phyloP scores from a whole-genome alignment of 1,139 yeast genomes.

The Saccharomyces hybrid region DNA sequence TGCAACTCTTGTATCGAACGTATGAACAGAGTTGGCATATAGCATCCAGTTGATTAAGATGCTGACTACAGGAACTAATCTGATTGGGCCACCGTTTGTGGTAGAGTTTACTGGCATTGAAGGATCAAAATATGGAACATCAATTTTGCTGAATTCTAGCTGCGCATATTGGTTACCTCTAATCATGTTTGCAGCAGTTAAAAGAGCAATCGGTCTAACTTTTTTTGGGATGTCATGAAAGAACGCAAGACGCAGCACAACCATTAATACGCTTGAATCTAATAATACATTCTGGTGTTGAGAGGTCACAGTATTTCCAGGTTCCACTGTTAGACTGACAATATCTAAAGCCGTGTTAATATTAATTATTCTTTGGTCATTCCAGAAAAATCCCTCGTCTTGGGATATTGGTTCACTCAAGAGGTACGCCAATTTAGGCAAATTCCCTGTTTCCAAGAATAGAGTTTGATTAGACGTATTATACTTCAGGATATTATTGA shows the following conservation, averaged over 20 bases:
- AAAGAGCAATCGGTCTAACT: constrained; percentile 58
- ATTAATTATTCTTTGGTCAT: constrained; percentile 63
- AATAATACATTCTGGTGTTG: constrained; percentile 58
- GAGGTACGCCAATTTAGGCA: constrained; percentile 54
- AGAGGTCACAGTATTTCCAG: constrained; percentile 60
- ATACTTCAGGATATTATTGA: constrained; percentile 65
- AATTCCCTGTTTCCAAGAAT: constrained; percentile 78
- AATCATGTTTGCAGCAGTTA: constrained; percentile 72
- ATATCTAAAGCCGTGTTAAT: constrained; percentile 63
- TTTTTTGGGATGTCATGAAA: constrained; percentile 53
- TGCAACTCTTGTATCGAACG: constrained; percentile 72
- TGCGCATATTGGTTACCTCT: constrained; percentile 59
- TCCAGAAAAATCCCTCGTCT: constrained; percentile 53
- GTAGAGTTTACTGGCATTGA: constrained; percentile 42
- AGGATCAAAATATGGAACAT: constrained; percentile 88
- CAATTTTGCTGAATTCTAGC: constrained; percentile 64
- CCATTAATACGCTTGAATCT: constrained; percentile 55
- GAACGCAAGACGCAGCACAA: constrained; percentile 63
- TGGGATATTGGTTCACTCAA: constrained; percentile 53
- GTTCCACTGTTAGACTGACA: constrained; percentile 63
- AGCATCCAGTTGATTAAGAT: constrained; percentile 81
- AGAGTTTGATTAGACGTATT: constrained; percentile 87
- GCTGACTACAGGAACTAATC: constrained; percentile 52
- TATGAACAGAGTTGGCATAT: constrained; percentile 69
- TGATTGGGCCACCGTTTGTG: constrained; percentile 14